Evolutionary conservation across 192 early-diverging fungal genomes (phyloP), one percentile per base, ranked within the genome.

Genomic region (Coemansia sp.): DNA sequence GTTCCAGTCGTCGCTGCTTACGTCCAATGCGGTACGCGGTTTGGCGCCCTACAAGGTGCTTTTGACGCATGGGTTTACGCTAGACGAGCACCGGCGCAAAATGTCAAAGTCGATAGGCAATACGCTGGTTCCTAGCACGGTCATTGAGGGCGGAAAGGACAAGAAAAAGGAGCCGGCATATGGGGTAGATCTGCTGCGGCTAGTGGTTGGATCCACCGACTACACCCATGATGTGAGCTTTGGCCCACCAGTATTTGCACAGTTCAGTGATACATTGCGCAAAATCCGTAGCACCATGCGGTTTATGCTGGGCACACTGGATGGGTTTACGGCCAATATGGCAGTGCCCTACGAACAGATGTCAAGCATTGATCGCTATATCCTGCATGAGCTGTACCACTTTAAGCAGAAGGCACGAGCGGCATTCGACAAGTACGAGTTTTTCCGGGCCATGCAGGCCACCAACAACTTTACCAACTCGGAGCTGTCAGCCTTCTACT

Each of bases 41-140:
- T 79, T 86, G 40, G 65, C 83, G 0, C 91, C 90, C 6, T 93
- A 83, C 74, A 72, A 68, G 6, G 79, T 80, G 3, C 55, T 93
- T 40, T 68, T 91, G 49, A 91, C 89, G 0, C 91, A 93, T 54
- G 91, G 89, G n/a, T 91, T 93, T 63, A 75, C 88, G 35, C 68
- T 90, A 52, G 91, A 93, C 69, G 86, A 85, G 53, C 65, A 84
- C 18, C 87, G 89, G 3, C 80, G 81, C 52, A 93, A 93, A 57
- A 90, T 91, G 88, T 86, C 87, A 61, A 93, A 93, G 70, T 88
- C 86, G 15, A 48, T 90, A 35, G 91, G 91, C 21, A 93, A 93
- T 61, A 84, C 82, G 13, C 63, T 93, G 7, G 84, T 81, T 6
- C 88, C 91, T 5, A 60, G 66, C 26, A 38, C 60, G 14, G 81